Base-by-base conservation (phyloP, 73 alveolate species). In the Paramecium octaurelia region DNA sequence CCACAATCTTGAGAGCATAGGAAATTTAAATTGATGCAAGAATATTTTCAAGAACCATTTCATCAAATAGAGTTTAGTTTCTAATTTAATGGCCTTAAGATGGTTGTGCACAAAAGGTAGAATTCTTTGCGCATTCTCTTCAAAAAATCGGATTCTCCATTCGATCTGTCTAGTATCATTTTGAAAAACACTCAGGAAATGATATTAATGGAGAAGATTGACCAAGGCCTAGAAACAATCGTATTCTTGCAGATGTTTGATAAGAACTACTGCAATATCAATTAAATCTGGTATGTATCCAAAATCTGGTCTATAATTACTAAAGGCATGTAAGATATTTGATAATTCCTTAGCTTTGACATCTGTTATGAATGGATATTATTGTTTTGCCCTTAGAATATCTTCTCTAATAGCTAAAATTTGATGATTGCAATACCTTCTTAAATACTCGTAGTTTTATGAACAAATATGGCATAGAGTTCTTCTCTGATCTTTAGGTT, bases 301-400 rank as follows among this genome's bases (percentile, higher is more conserved):
- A 58, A 97, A 89, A 92, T 97, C 99, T 54, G 99, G 99, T 29
- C 99, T 92, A 86, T 96, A 93, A 54, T 54, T 54, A 54, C 69
- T 54, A 91, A 95, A 88, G 20, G 97, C 95, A 29, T 92, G 50
- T 24, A 97, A 85, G 18, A 96, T 80, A 69, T 94, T 95, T 70
- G 58, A 91, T 35, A 96, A 93, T 57, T 92, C 92, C 57, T 94
- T 73, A 73, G 58, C 92, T 60, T 75, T 70, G 0, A 42, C 85
- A n/a, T 86, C 46, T 31, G 31, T 40, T 40, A 60, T 35, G 8
- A 35, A 90, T 20, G 93, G 48, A 38, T 46, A 71, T 83, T 42
- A 77, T 76, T 69, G 10, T 46, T 54, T 75, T 10, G 31, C 27
- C n/a, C 31, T 60, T 14, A 8, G 6, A 3, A 75, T 46, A 90